Evolutionary conservation across 805 yeast genomes (phyloP).

Genomic region (Saccharomycopsis olivae): DNA sequence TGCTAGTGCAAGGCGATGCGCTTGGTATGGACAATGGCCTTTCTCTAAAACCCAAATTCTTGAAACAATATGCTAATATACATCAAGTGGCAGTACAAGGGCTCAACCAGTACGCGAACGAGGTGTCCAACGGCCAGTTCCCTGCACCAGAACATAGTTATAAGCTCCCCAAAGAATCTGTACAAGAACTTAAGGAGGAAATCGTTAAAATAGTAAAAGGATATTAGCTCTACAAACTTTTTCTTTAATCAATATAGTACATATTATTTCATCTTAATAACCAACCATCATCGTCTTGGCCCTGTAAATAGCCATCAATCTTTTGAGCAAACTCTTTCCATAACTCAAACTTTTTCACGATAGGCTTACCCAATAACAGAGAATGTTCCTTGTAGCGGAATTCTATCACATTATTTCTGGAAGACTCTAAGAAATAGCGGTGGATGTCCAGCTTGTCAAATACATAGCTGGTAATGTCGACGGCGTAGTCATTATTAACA

Average conservation of each 20-base stretch:
- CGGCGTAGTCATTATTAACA: constrained; percentile 10
- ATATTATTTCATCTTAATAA: constrained; percentile 6
- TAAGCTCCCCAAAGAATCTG: constrained; percentile 4
- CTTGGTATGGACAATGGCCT: constrained; percentile 59
- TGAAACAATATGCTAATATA: constrained; percentile 53
- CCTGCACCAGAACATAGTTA: constrained; percentile 32
- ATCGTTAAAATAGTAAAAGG: constrained; percentile 1
- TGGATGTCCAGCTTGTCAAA: background rate
- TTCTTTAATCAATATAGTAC: no score
- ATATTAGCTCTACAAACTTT: no score
- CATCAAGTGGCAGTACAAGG: constrained; percentile 40
- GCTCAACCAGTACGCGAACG: constrained; percentile 42
- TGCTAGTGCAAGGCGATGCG: constrained; percentile 76
- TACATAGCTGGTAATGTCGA: background rate
- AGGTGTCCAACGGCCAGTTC: constrained; percentile 44
- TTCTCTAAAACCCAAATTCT: constrained; percentile 56
- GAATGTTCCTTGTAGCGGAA: background rate
- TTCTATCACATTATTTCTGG: background rate
- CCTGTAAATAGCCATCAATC: constrained; percentile 5
- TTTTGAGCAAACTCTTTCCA: constrained; percentile 10
- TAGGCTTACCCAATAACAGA: background rate
- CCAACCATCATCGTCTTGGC: constrained; percentile 17
- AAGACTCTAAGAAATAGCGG: background rate
- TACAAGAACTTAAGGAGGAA: constrained; percentile 2
- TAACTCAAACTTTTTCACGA: constrained; percentile 1